A percentile compares a stretch with the other conserved stretches of the same genome.
Conservation (phyloP, 31 red algal genomes). For the Odonthalia washingtoniensis region DNA sequence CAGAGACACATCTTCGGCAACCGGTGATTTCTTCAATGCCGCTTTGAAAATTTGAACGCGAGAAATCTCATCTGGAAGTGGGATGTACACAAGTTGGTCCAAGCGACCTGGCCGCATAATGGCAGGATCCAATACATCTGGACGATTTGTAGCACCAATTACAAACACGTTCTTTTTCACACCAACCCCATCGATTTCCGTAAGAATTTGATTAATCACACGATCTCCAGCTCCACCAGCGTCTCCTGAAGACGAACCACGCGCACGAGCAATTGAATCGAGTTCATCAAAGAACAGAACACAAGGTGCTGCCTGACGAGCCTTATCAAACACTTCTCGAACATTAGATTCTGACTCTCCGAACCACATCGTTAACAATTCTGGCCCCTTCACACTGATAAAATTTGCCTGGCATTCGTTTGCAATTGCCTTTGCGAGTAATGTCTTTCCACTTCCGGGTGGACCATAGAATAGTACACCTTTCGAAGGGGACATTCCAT, state of each 20-base stretch:
- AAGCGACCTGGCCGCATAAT: conserved; percentile 99
- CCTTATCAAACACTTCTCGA: conserved; percentile 99
- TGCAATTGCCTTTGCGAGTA: conserved; percentile 99
- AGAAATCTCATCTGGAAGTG: conserved; percentile 93
- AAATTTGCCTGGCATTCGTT: conserved; percentile 99
- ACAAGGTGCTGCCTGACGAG: conserved; percentile 97
- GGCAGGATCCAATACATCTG: conserved; percentile 97
- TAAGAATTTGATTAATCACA: conserved; percentile 99
- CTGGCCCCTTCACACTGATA: conserved; percentile 99
- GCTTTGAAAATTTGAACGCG: conserved; percentile 98
- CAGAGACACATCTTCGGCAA: conserved; percentile 93
- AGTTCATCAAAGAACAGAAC: conserved; percentile 99
- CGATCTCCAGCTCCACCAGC: conserved; percentile 99
- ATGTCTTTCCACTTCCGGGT: conserved; percentile 98
- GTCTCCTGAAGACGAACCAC: conserved; percentile 96
- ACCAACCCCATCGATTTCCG: conserved; percentile 99
- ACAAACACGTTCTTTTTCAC: conserved; percentile 99
- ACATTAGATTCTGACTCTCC: conserved; percentile 99
- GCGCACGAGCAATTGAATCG: conserved; percentile 99
- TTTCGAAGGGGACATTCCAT: conserved; percentile 95
- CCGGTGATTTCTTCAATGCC: conserved; percentile 92
- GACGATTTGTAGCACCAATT: conserved; percentile 99
- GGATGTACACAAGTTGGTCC: conserved; percentile 99
- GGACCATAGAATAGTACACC: conserved; percentile 99
- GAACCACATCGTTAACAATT: conserved; percentile 99